Evolutionary conservation across 2,329 filamentous ascomycete species (phyloP), one percentile per base, ranked within the genome.

Genomic region (Pseudonectria foliicola): DNA sequence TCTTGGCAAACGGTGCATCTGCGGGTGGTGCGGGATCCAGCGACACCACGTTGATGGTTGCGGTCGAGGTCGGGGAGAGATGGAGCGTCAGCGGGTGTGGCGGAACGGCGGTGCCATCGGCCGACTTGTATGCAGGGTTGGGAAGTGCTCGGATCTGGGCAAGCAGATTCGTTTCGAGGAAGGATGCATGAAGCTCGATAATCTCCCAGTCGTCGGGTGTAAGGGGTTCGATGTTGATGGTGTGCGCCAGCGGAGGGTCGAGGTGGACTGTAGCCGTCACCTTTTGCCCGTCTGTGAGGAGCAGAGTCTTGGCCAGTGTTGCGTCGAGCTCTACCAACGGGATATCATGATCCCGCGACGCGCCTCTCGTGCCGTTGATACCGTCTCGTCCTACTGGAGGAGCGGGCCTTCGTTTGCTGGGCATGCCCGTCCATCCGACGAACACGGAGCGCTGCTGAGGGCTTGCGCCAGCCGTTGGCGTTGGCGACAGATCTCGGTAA

Each of bases 131-230:
- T 15, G 73, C 67, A 13, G 90, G 90, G 59, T 95, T 96, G 15
- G 90, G 90, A 14, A 98, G 70, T 13, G 90, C 90, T 51, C 92
- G 82, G 49, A 98, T 89, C 64, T 98, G 92, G 29, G 82, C 85
- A 23, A 95, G 70, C 34, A 98, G 79, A 59, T 98, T 96, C 45
- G 95, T 71, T 56, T 98, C 92, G 33, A 98, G 70, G 55, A 96
- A 98, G 12, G 83, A 92, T 5, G 92, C 92, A 66, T 98, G 92
- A 2, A 98, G 70, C 61, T 98, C 92, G 50, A 98, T 96, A 52
- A 96, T 94, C 63, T 98, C 92, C 92, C 92, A 98, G 57, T 98
- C 92, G 39, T 93, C 87, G 2, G 90, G 80, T 0, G 92, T 96
- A 52, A 96, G 64, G 24, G 92, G 92, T 59, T 98, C 93, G 50